phyloP scores from a whole-genome alignment of 2,329 filamentous ascomycete genomes.

The Furcasterigmium sp. region DNA sequence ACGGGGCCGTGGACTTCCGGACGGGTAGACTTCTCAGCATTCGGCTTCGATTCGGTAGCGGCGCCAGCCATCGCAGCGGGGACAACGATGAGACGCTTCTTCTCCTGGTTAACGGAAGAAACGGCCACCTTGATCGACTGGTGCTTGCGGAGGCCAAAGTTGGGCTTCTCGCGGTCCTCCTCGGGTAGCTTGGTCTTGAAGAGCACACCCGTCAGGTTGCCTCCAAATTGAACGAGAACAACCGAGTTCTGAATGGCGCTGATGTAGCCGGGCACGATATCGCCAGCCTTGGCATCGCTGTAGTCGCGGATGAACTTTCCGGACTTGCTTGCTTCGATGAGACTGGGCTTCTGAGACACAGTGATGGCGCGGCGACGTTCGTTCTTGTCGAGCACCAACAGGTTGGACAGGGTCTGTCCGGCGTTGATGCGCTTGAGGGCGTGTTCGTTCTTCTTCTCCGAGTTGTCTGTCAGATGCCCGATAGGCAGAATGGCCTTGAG shows the following conservation, averaged over 20 bases:
- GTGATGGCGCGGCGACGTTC: constrained; percentile 69
- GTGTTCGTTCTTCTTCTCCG: constrained; percentile 69
- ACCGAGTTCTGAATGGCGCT: constrained; percentile 77
- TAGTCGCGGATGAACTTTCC: constrained; percentile 67
- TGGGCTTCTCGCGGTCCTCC: constrained; percentile 60
- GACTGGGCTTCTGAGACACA: constrained; percentile 76
- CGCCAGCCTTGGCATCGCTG: constrained; percentile 65
- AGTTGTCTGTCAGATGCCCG: constrained; percentile 81
- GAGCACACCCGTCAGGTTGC: constrained; percentile 69
- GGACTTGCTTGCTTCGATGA: constrained; percentile 70
- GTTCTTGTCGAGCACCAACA: constrained; percentile 85
- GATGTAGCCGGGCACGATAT: constrained; percentile 71
- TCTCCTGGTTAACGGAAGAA: constrained; percentile 63
- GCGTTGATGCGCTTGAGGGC: constrained; percentile 77
- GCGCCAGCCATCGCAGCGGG: constrained; percentile 29
- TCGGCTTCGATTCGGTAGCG: constrained; percentile 35
- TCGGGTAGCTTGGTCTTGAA: constrained; percentile 72
- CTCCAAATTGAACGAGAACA: constrained; percentile 84
- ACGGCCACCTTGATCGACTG: constrained; percentile 73
- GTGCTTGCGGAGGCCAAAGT: constrained; percentile 74
- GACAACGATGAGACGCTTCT: constrained; percentile 60
- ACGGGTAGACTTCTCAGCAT: constrained; percentile 39
- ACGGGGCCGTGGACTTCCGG: constrained; percentile 32
- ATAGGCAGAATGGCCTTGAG: constrained; percentile 74
- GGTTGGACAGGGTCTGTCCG: constrained; percentile 73